These are phyloP conservation scores for Astrocystis sublimbata DNA, from an alignment of 495 filamentous ascomycete genomes.

Conservation along the genomic window DNA sequence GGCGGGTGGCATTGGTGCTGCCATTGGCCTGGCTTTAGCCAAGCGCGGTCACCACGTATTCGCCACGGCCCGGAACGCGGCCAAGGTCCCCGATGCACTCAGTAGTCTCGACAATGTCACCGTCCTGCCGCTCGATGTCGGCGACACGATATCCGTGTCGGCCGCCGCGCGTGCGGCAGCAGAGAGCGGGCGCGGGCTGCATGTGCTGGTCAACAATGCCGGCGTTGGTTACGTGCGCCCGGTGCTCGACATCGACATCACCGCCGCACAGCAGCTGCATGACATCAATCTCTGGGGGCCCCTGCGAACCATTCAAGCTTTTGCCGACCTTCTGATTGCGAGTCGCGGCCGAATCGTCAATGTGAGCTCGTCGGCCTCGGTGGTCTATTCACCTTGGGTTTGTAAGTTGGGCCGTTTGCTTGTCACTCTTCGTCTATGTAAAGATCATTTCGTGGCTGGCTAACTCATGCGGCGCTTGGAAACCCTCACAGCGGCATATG, in stretches of 20 bases:
- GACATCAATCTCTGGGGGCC: too few species aligned
- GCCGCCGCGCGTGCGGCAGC: too few species aligned
- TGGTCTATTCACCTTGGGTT: neutral
- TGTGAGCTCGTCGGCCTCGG: constrained; percentile 24
- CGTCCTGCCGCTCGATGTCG: constrained; percentile 28
- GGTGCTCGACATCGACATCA: too few species aligned
- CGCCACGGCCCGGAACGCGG: constrained; percentile 40
- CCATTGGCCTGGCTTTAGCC: constrained; percentile 24
- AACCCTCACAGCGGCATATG: constrained; percentile 31
- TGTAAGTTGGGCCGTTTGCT: neutral
- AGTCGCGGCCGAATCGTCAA: constrained; percentile 49
- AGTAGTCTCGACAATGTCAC: constrained; percentile 27
- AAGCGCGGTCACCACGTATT: constrained; percentile 40
- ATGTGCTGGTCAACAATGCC: too few species aligned
- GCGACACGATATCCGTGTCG: too few species aligned
- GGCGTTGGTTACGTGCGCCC: too few species aligned
- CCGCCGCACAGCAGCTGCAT: too few species aligned
- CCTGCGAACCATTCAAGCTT: too few species aligned
- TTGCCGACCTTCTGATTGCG: constrained; percentile 49
- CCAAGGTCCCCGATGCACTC: constrained; percentile 32
- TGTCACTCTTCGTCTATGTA: too few species aligned
- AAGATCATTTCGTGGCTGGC: neutral
- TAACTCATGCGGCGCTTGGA: neutral
- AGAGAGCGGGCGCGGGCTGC: too few species aligned
- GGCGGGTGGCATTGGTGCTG: constrained; percentile 46